Evolutionary conservation across 306 rosid genomes (phyloP).

Genomic region (Cucurbita argyrosperma): DNA sequence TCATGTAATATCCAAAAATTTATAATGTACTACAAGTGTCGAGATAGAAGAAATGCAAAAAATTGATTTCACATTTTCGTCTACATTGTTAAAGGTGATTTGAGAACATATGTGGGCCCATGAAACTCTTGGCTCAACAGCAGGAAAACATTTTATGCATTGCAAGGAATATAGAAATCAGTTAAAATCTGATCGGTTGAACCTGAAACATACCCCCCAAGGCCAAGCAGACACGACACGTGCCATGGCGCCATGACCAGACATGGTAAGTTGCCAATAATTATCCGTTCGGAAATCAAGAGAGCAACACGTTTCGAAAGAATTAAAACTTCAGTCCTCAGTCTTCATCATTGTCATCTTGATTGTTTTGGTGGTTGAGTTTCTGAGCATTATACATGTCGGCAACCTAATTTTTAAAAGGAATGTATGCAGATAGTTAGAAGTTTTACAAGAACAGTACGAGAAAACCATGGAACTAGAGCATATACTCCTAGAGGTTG

Average conservation of each 20-base stretch:
- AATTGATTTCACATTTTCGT: not conserved
- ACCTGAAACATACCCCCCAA: not conserved
- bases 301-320: not conserved
- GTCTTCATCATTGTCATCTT: conserved; percentile 52
- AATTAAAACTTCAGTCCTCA: conserved; percentile 16
- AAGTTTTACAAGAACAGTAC: not conserved
- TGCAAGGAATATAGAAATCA: not conserved
- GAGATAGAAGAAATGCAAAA: no score
- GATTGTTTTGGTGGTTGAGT: conserved; percentile 36
- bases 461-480: not conserved
- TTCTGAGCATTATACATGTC: conserved; percentile 76
- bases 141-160: not conserved
- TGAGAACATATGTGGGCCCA: not conserved
- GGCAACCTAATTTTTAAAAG: conserved; percentile 47
- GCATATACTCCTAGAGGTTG: not conserved
- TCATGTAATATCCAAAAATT: not conserved
- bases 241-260: not conserved
- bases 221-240: not conserved
- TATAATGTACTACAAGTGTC: not conserved
- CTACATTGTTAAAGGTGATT: not conserved
- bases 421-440: not conserved
- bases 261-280: not conserved
- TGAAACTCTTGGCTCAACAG: not conserved
- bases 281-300: conserved; percentile 7
- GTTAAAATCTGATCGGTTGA: not conserved